Evolutionary conservation across 2,329 filamentous ascomycete genomes (phyloP).

Genomic region (Penicillium capsulatum): DNA sequence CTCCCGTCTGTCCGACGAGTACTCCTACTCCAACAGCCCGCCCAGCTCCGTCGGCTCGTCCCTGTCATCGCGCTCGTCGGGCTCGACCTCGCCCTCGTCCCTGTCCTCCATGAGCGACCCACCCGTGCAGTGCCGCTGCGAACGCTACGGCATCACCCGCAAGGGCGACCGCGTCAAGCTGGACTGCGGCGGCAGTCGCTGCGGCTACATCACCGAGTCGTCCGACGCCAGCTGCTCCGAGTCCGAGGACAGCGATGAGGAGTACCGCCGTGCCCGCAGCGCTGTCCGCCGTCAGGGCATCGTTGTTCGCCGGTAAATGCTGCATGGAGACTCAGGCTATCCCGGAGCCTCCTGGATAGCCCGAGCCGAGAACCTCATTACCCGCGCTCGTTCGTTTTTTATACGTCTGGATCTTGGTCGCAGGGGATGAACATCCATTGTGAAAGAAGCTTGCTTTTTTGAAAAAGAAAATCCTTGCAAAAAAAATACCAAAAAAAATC

Average conservation of each 20-base stretch:
- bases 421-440: constrained; percentile 13
- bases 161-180: constrained; percentile 90
- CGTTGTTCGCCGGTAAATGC: constrained; percentile 36
- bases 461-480: too few species aligned
- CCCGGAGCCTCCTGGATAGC: too few species aligned
- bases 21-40: constrained; percentile 69
- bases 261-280: constrained; percentile 36
- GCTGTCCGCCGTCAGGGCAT: constrained; percentile 37
- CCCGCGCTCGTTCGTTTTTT: constrained; percentile 6
- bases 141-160: constrained; percentile 94
- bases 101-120: constrained; percentile 64
- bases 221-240: constrained; percentile 68
- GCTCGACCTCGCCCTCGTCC: constrained; percentile 51
- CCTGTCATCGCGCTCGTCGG: constrained; percentile 68
- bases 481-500: too few species aligned
- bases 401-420: constrained; percentile 11
- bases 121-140: constrained; percentile 72
- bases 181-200: constrained; percentile 86
- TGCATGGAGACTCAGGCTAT: background rate
- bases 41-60: constrained; percentile 63
- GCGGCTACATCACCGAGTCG: constrained; percentile 66
- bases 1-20: constrained; percentile 66
- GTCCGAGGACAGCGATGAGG: constrained; percentile 36
- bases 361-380: constrained; percentile 1
- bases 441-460: too few species aligned